These are phyloP conservation scores for Phytophthora agathidicida DNA, from an alignment of 352 stramenopile genomes.

Conservation along the genomic window DNA sequence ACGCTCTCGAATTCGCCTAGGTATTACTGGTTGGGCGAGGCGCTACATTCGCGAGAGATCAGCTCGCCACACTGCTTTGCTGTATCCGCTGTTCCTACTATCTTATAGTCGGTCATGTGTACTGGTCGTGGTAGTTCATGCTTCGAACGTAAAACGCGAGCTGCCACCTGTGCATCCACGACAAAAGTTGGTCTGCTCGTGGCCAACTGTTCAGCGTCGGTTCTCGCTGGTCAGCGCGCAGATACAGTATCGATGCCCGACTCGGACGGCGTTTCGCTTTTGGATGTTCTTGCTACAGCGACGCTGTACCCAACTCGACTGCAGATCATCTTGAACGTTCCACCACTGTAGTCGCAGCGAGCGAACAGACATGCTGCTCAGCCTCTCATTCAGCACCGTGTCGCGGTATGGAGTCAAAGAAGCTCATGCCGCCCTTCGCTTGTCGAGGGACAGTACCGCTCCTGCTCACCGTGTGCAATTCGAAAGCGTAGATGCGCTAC, in stretches of 20 bases:
- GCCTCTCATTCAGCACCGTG: conserved; percentile 8
- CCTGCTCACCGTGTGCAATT: conserved; percentile 5
- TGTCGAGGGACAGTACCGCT: conserved; percentile 24
- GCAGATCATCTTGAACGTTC: conserved; percentile 32
- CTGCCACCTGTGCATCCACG: conserved; percentile 26
- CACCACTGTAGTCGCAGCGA: conserved; percentile 20
- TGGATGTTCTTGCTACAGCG: conserved; percentile 13
- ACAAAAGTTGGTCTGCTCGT: conserved; percentile 22
- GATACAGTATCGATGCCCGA: conserved; percentile 24
- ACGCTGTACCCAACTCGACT: conserved; percentile 15
- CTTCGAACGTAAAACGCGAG: conserved; percentile 22
- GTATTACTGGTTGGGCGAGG: conserved; percentile 12
- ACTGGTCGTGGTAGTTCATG: background rate
- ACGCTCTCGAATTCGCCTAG: conserved; percentile 20
- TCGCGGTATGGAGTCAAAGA: conserved; percentile 14
- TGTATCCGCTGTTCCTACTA: no score
- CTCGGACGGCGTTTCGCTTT: background rate
- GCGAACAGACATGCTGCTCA: conserved; percentile 12
- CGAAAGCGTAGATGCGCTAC: conserved; percentile 7
- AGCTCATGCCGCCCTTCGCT: conserved; percentile 17
- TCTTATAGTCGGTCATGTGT: no score
- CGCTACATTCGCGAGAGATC: conserved; percentile 7
- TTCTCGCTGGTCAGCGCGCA: conserved; percentile 10
- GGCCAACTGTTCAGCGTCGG: conserved; percentile 22
- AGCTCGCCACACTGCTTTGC: conserved; percentile 6